Base-by-base conservation (phyloP, 1,284 basidiomycete genomes). In the Porogramme epimiltina region DNA sequence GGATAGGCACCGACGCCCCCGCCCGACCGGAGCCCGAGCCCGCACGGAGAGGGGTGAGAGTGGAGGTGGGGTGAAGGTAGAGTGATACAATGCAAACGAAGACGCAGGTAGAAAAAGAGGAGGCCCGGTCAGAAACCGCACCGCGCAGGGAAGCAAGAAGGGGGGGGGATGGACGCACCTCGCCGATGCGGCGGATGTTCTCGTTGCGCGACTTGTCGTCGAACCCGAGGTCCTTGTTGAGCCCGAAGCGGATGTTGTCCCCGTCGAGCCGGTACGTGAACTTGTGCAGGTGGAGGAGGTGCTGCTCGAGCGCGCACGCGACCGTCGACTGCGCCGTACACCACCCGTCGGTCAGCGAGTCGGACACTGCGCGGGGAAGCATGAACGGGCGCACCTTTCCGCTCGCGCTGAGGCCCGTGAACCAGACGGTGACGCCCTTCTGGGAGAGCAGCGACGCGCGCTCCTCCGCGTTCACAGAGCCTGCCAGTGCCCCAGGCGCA, bases 171-270 rank as follows among this genome's bases (percentile, higher is more conserved):
- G 36, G 16, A 54, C 74, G 49, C 62, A 91, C 95, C 84, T 99
- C 97, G 59, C 95, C 94, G 59, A 99, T 98, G 49, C 96, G 81
- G 49, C 96, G 87, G 67, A 99, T 98, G 73, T 99, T 99, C 75
- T 99, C 96, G 60, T 94, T 92, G 50, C 96, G 84, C 45, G 95
- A 95, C 66, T 87, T 88, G 66, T 95, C 95, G 63, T 95, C 92
- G 67, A 99, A 99, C 1, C 96, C 95, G 44, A 99, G 86, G 67
- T 99, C 96, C 76, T 93, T 98, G 82, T 99, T 99, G 43, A 99
- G 77, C 9, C 97, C 97, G 66, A 98, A 96, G 51, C 96, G 86
- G 56, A 99, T 80, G 73, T 99, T 99, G 76, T 99, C 96, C 3
- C 96, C 96, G 67, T 99, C 96, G 22, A 99, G 80, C 38, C 96